phyloP scores from a whole-genome alignment of 2,329 filamentous ascomycete genomes.

The Pseudocercospora macadamiae region DNA sequence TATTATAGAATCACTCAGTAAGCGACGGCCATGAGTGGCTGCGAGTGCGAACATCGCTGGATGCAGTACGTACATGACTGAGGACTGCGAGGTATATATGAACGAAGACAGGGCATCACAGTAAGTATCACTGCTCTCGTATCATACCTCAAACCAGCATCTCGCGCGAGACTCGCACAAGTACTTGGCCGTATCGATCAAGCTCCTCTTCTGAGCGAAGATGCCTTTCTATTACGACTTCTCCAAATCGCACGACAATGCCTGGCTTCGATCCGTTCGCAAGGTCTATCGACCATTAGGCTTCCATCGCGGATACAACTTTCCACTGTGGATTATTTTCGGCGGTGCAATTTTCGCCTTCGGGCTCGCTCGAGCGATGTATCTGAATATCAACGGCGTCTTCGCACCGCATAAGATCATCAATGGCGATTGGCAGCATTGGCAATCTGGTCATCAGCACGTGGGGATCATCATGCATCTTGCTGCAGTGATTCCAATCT shows the following conservation, averaged over 20 bases:
- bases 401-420: slow-evolving; percentile 13
- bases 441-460: slow-evolving; percentile 35
- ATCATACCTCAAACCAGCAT: too few species aligned
- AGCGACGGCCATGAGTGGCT: neutral
- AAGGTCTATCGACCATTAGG: slow-evolving; percentile 53
- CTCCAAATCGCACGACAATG: neutral
- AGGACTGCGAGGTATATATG: neutral
- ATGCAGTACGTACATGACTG: neutral
- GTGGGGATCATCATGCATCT: slow-evolving; percentile 50
- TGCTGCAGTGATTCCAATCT: slow-evolving; percentile 42
- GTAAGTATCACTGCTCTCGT: too few species aligned
- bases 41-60: neutral
- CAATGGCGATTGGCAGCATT: slow-evolving; percentile 49
- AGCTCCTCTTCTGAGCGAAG: too few species aligned
- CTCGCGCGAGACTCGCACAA: too few species aligned
- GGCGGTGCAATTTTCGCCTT: slow-evolving; percentile 47
- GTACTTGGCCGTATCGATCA: too few species aligned
- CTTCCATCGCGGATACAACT: slow-evolving; percentile 61
- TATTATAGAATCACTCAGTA: neutral
- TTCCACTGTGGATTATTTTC: slow-evolving; percentile 50
- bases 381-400: slow-evolving; percentile 49
- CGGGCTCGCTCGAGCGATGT: slow-evolving; percentile 51
- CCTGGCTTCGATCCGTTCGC: neutral
- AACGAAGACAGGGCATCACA: too few species aligned
- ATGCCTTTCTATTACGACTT: slow-evolving; percentile 4